Percentiles rank a stretch among this genome's conserved stretches.
Conservation (phyloP, 148 eudicot genomes). For the Nepenthes mirabilis region DNA sequence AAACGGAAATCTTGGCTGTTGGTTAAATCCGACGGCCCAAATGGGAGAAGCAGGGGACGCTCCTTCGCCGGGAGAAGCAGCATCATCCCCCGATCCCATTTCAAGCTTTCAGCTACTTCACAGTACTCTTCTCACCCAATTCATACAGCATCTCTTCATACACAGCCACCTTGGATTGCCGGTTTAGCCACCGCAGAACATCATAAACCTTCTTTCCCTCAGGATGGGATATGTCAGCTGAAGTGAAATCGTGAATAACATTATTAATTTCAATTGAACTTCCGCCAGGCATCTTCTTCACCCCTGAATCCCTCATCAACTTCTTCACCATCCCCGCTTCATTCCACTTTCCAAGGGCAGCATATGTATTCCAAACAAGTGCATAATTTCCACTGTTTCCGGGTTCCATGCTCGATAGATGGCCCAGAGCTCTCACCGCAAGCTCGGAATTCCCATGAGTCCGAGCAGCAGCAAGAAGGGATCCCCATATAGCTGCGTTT, state of each 20-base stretch:
- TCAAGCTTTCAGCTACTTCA: too few species aligned
- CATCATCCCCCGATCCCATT: too few species aligned
- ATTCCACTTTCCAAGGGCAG: constrained; percentile 34
- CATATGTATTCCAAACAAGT: constrained; percentile 38
- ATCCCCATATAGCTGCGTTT: constrained; percentile 56
- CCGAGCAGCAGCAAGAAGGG: constrained; percentile 43
- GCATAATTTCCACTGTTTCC: constrained; percentile 41
- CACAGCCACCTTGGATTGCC: constrained; percentile 12
- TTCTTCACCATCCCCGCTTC: constrained; percentile 39
- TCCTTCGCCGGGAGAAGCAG: too few species aligned
- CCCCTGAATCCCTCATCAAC: constrained; percentile 31
- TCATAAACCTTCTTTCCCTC: constrained; percentile 22
- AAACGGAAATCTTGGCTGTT: too few species aligned
- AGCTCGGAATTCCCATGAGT: constrained; percentile 26
- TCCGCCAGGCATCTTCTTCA: constrained; percentile 31
- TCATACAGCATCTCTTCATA: background rate
- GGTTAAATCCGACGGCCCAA: too few species aligned
- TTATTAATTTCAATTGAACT: constrained; percentile 39
- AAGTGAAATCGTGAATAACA: constrained; percentile 17
- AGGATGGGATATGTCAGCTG: constrained; percentile 25
- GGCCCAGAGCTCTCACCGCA: constrained; percentile 25
- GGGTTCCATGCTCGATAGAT: constrained; percentile 36
- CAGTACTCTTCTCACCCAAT: too few species aligned
- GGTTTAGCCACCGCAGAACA: constrained; percentile 18
- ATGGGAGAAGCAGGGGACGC: too few species aligned